A percentile compares a stretch with the other conserved stretches of the same genome.
These are phyloP conservation scores for Marsdenia floribunda DNA, from an alignment of 257 asterid species.

Conservation along the genomic window DNA sequence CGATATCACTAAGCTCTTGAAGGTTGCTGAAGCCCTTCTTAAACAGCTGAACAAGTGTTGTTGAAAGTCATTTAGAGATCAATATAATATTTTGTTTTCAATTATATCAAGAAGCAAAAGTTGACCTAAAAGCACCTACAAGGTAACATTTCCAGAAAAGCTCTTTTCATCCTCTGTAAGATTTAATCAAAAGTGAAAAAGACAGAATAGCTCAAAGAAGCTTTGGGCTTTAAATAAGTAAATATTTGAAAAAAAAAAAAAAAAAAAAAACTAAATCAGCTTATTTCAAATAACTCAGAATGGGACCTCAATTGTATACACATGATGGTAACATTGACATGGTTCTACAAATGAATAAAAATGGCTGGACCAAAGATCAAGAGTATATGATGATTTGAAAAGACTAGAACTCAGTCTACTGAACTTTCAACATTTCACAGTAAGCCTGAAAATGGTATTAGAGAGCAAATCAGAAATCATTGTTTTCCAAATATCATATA, in stretches of 20 bases:
- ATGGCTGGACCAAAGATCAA: not conserved
- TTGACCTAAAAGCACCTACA: not conserved
- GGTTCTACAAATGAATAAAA: not conserved
- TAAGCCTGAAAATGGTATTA: constrained; percentile 7
- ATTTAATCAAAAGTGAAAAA: not conserved
- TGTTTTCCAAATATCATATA: not conserved
- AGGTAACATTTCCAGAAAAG: not conserved
- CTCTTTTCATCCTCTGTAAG: not conserved
- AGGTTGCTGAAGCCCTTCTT: not conserved
- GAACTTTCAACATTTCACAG: not conserved
- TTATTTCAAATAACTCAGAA: not conserved
- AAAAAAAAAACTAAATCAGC: not conserved
- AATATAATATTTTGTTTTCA: not conserved
- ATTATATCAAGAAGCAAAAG: no score
- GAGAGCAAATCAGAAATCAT: not conserved
- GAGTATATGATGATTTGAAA: not conserved
- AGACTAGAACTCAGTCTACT: not conserved
- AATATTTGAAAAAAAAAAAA: not conserved
- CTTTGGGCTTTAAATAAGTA: not conserved
- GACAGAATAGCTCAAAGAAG: not conserved
- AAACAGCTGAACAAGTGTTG: not conserved
- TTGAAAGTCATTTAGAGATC: not conserved
- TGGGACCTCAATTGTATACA: not conserved
- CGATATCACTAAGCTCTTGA: not conserved
- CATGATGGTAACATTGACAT: not conserved